Evolutionary conservation across 1,284 basidiomycete species (phyloP).

Genomic region (Pascua sp.): DNA sequence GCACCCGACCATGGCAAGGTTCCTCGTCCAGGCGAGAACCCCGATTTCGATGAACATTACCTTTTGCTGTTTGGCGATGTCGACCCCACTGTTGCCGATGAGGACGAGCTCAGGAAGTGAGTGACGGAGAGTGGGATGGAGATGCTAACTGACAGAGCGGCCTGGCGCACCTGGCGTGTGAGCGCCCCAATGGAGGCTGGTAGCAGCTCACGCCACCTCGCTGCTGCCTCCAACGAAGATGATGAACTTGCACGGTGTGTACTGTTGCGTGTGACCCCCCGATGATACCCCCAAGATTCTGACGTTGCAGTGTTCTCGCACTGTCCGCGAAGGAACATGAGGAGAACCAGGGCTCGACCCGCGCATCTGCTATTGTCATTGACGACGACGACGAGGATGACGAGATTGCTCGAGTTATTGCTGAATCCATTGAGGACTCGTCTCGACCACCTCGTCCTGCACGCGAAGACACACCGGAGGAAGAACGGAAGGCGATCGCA

Average conservation of each 20-base stretch:
- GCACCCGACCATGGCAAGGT: neutral
- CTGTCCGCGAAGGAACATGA: conserved; percentile 26
- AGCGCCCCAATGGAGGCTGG: conserved; percentile 17
- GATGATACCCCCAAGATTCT: neutral
- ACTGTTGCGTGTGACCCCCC: neutral
- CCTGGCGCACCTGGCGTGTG: conserved; percentile 40
- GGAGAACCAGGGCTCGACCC: neutral
- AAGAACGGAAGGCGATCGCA: conserved; percentile 35
- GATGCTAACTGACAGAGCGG: conserved; percentile 24
- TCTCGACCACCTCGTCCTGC: conserved; percentile 21
- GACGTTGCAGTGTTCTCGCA: conserved; percentile 23
- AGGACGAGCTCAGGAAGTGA: conserved; percentile 32
- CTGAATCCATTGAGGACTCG: conserved; percentile 21
- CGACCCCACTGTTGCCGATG: conserved; percentile 20
- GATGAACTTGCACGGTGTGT: conserved; percentile 36
- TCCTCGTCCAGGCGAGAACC: conserved; percentile 28
- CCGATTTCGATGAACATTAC: conserved; percentile 36
- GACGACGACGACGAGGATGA: conserved; percentile 34
- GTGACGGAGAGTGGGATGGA: neutral
- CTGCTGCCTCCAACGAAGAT: conserved; percentile 23
- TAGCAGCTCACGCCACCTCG: neutral
- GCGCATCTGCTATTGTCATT: conserved; percentile 4
- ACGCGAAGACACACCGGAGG: conserved; percentile 39
- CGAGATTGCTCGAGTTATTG: conserved; percentile 26
- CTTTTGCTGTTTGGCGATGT: conserved; percentile 18